Conservation (phyloP, 192 early-diverging fungal species). For the Thoreauomyces humboldtii region DNA sequence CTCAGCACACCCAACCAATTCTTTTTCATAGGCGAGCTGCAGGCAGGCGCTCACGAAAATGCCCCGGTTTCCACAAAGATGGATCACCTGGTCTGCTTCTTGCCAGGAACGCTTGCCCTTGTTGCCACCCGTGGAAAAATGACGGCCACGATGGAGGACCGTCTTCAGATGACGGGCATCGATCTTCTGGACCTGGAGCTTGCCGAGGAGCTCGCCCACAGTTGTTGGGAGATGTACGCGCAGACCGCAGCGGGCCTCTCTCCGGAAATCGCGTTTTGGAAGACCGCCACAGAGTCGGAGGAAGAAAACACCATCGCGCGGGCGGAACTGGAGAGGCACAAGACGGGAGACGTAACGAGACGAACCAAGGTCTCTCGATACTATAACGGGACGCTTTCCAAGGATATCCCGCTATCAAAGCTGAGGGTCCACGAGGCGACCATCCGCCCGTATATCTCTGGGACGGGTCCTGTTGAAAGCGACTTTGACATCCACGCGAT, state of each 20-base stretch:
- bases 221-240: slow-evolving; percentile 82
- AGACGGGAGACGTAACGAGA: not conserved
- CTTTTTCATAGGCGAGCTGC: slow-evolving; percentile 65
- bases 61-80: slow-evolving; percentile 55
- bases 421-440: not conserved
- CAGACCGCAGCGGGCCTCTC: slow-evolving; percentile 76
- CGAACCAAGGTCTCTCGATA: slow-evolving; percentile 14
- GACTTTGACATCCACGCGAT: slow-evolving; percentile 66
- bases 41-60: not conserved
- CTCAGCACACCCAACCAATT: slow-evolving; percentile 55
- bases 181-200: slow-evolving; percentile 57
- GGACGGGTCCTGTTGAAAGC: slow-evolving; percentile 19
- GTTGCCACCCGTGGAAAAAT: slow-evolving; percentile 63
- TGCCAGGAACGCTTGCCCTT: slow-evolving; percentile 79
- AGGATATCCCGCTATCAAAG: slow-evolving; percentile 8
- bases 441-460: not conserved
- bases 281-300: slow-evolving; percentile 20
- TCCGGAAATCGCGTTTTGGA: slow-evolving; percentile 83
- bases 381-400: not conserved
- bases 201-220: slow-evolving; percentile 72
- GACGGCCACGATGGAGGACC: slow-evolving; percentile 30
- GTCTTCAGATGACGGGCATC: slow-evolving; percentile 31
- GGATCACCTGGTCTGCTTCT: slow-evolving; percentile 95
- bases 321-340: not conserved
- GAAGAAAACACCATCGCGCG: not conserved